phyloP scores from a whole-genome alignment of 768 basidiomycete genomes.

The Plicaturopsis crispa region DNA sequence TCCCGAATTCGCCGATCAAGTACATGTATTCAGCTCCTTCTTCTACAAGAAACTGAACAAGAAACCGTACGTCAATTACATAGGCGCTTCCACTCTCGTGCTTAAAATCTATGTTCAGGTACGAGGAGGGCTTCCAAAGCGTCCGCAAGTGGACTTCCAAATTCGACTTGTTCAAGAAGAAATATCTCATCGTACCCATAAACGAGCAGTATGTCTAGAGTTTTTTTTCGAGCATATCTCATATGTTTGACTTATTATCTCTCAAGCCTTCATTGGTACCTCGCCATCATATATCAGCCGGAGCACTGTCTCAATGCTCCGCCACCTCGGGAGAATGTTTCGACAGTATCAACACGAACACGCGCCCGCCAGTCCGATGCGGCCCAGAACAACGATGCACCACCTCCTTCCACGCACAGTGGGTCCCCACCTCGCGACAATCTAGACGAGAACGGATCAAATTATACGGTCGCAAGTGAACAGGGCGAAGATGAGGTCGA shows the following conservation, averaged over 20 bases:
- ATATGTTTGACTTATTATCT: constrained; percentile 1
- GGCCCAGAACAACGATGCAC: too few species aligned
- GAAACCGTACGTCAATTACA: constrained; percentile 39
- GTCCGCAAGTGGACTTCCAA: constrained; percentile 94
- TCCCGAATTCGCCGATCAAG: constrained; percentile 58
- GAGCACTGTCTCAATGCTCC: constrained; percentile 48
- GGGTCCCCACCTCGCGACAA: too few species aligned
- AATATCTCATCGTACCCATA: constrained; percentile 91
- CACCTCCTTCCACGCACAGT: too few species aligned
- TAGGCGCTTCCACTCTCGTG: background rate
- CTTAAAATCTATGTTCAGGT: constrained; percentile 25
- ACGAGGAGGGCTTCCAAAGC: constrained; percentile 66
- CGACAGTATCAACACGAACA: constrained; percentile 9
- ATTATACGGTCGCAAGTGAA: background rate
- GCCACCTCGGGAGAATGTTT: constrained; percentile 26
- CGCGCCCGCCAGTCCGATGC: constrained; percentile 4
- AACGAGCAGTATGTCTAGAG: constrained; percentile 77
- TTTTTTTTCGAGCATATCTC: background rate
- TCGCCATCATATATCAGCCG: constrained; percentile 88
- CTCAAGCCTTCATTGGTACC: constrained; percentile 94
- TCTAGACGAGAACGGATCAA: background rate
- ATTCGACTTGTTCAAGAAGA: constrained; percentile 83
- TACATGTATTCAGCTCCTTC: constrained; percentile 94
- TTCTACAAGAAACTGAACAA: constrained; percentile 92
- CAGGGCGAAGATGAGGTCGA: background rate